Evolutionary conservation across 306 rosid genomes (phyloP).

Genomic region (Alnus glutinosa): DNA sequence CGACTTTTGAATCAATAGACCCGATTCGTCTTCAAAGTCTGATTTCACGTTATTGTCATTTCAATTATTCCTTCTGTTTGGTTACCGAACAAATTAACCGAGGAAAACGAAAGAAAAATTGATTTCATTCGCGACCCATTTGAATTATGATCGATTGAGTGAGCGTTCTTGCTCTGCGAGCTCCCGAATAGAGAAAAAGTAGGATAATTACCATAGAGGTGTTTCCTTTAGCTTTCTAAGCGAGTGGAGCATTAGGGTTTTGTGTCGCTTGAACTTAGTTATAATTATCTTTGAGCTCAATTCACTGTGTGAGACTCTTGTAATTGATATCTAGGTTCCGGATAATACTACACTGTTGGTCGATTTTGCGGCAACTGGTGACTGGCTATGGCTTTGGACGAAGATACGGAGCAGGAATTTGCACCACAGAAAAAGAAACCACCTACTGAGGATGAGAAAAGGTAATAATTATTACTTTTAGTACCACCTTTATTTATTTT

Average conservation of each 20-base stretch:
- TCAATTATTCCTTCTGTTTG: background rate
- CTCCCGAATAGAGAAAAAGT: background rate
- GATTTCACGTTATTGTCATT: background rate
- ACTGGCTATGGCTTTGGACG: constrained; percentile 53
- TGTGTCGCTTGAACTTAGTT: constrained; percentile 16
- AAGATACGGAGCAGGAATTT: constrained; percentile 40
- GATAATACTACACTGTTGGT: constrained; percentile 8
- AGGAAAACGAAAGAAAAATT: background rate
- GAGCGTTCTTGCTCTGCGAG: background rate
- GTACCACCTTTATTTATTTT: background rate
- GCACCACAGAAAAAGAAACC: constrained; percentile 61
- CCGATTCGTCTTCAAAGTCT: constrained; percentile 5
- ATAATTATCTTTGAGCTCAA: constrained; percentile 17
- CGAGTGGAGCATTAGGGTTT: constrained; percentile 1
- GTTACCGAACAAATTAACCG: background rate
- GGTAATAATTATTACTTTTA: constrained; percentile 38
- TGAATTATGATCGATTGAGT: background rate
- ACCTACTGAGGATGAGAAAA: constrained; percentile 78
- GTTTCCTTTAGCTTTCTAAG: no score
- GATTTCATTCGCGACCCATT: constrained; percentile 10
- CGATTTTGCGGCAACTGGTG: background rate
- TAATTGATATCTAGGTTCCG: constrained; percentile 1
- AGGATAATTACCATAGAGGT: background rate
- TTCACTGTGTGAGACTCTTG: background rate
- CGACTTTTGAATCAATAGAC: constrained; percentile 5